Percentiles rank a stretch among this genome's conserved stretches.
Evolutionary conservation across 2,329 filamentous ascomycete species (phyloP).

Genomic region (Paecilomyces niveus): DNA sequence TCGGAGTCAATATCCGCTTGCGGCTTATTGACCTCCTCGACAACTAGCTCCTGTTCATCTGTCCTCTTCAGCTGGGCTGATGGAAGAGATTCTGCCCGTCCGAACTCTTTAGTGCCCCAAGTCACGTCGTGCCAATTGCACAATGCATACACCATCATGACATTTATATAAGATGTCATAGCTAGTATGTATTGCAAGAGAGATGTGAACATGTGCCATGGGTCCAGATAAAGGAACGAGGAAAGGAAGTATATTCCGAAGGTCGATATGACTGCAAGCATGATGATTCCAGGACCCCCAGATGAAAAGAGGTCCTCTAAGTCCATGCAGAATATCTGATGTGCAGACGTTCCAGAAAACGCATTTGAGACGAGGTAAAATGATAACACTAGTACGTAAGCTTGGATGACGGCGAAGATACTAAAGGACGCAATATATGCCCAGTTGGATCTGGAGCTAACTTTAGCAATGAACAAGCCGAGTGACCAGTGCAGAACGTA

Average conservation of each 20-base stretch:
- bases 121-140: conserved; percentile 99
- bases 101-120: conserved; percentile 96
- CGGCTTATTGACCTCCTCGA: conserved; percentile 93
- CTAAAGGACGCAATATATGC: conserved; percentile 86
- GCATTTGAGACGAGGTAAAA: conserved; percentile 83
- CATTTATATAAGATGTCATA: conserved; percentile 98
- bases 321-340: conserved; percentile 55
- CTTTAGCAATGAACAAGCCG: not conserved
- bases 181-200: conserved; percentile 89
- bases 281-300: conserved; percentile 77
- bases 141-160: conserved; percentile 98
- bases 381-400: conserved; percentile 83
- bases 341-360: conserved; percentile 49
- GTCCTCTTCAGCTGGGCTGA: conserved; percentile 83
- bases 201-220: conserved; percentile 99
- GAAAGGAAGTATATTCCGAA: conserved; percentile 96
- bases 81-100: conserved; percentile 87
- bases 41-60: conserved; percentile 71
- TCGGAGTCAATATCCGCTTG: conserved; percentile 98
- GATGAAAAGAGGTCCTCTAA: conserved; percentile 76
- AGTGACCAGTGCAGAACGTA: conserved; percentile 7
- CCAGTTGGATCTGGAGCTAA: conserved; percentile 59
- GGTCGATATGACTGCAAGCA: conserved; percentile 85
- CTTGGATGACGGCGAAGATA: conserved; percentile 79
- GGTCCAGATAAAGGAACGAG: conserved; percentile 95